Percentiles rank a stretch among this genome's conserved stretches.
Conservation (phyloP, 1,284 basidiomycete genomes). For the Tilletia caries region DNA sequence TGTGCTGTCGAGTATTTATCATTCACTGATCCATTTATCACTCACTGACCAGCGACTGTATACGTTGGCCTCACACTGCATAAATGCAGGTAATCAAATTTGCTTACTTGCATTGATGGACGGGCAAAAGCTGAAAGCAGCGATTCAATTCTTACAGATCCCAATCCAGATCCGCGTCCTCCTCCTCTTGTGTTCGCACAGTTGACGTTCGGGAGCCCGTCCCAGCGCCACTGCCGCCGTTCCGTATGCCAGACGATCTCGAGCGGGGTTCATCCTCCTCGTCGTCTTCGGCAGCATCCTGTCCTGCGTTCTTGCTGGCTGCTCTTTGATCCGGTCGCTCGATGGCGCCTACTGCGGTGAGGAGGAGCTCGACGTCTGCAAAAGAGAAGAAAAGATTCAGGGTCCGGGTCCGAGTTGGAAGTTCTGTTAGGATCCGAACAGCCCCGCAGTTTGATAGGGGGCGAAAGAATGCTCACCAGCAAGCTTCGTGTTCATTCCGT, state of each 20-base stretch:
- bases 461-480: slow-evolving; percentile 67
- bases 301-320: slow-evolving; percentile 22
- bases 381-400: too few relatives aligned
- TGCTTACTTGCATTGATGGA: too few relatives aligned
- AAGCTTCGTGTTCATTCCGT: slow-evolving; percentile 71
- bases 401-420: too few relatives aligned
- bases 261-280: slow-evolving; percentile 14
- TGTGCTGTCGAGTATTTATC: too few relatives aligned
- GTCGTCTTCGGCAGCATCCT: slow-evolving; percentile 21
- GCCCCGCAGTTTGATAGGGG: too few relatives aligned
- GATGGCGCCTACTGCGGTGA: slow-evolving; percentile 47
- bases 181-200: slow-evolving; percentile 42
- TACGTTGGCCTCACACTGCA: too few relatives aligned
- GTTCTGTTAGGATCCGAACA: too few relatives aligned
- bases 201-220: slow-evolving; percentile 17
- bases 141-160: too few relatives aligned
- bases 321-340: slow-evolving; percentile 26
- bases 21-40: too few relatives aligned
- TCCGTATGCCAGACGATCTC: slow-evolving; percentile 13
- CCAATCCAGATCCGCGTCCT: slow-evolving; percentile 52
- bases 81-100: too few relatives aligned
- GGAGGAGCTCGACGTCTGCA: slow-evolving; percentile 49
- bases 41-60: too few relatives aligned
- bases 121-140: too few relatives aligned
- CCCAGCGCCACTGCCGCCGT: slow-evolving; percentile 23